A percentile compares a stretch with the other conserved stretches of the same genome.
Evolutionary conservation across 2,329 filamentous ascomycete species (phyloP).

Genomic region (Beauveria australis): DNA sequence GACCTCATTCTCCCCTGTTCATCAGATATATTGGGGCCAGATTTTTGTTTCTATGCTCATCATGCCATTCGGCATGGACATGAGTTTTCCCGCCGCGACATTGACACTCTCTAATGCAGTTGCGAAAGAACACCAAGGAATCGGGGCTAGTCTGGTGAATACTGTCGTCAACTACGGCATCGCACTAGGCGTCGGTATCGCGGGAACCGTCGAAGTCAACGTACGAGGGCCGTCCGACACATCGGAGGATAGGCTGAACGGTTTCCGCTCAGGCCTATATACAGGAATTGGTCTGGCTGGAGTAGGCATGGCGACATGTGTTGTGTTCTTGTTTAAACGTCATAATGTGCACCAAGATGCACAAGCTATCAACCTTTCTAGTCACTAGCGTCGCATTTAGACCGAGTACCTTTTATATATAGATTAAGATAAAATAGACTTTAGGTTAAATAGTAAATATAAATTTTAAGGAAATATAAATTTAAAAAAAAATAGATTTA

Average conservation of each 20-base stretch:
- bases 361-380: no score
- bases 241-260: constrained; percentile 21
- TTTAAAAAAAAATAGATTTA: no score
- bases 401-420: no score
- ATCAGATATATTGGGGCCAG: constrained; percentile 57
- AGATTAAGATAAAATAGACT: no score
- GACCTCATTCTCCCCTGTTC: constrained; percentile 38
- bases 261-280: constrained; percentile 31
- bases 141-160: constrained; percentile 47
- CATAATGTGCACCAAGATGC: neutral
- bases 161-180: constrained; percentile 64
- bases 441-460: no score
- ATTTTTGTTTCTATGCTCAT: constrained; percentile 51
- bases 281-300: constrained; percentile 32
- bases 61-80: constrained; percentile 58
- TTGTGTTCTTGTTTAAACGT: constrained; percentile 6
- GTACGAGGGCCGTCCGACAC: constrained; percentile 19
- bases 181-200: constrained; percentile 56
- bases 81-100: constrained; percentile 55
- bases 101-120: constrained; percentile 50
- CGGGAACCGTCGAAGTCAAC: constrained; percentile 51
- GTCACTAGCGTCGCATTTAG: no score
- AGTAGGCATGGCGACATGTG: constrained; percentile 1
- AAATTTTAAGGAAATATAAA: no score
- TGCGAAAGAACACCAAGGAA: constrained; percentile 36